phyloP scores from a whole-genome alignment of 768 basidiomycete species.

The Myochromella boudieri region DNA sequence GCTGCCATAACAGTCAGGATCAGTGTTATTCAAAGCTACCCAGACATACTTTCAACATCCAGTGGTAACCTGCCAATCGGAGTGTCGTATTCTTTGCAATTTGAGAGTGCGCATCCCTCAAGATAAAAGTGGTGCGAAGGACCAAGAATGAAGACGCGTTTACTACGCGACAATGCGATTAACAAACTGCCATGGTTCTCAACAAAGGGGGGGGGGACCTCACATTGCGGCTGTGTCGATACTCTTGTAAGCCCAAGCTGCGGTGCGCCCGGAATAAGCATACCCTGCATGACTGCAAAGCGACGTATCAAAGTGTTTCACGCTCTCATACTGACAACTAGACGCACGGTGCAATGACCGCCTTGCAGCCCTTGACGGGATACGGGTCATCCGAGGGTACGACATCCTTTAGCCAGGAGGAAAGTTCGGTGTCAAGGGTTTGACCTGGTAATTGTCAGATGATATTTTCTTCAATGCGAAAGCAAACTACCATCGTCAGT shows the following conservation, averaged over 20 bases:
- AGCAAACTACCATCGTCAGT: slow-evolving; percentile 54
- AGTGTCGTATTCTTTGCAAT: slow-evolving; percentile 76
- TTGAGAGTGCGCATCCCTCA: slow-evolving; percentile 81
- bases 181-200: slow-evolving; percentile 7
- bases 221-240: slow-evolving; percentile 84
- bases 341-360: slow-evolving; percentile 96
- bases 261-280: slow-evolving; percentile 88
- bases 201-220: slow-evolving; percentile 26
- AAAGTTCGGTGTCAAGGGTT: slow-evolving; percentile 61
- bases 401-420: slow-evolving; percentile 62
- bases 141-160: slow-evolving; percentile 91
- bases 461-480: neutral
- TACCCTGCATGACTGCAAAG: slow-evolving; percentile 94
- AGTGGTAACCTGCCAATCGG: slow-evolving; percentile 83
- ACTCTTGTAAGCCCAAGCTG: slow-evolving; percentile 94
- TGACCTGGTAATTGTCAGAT: slow-evolving; percentile 39
- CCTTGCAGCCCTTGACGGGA: slow-evolving; percentile 70
- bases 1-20: too few relatives aligned
- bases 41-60: slow-evolving; percentile 70
- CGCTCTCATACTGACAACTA: slow-evolving; percentile 3
- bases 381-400: slow-evolving; percentile 40
- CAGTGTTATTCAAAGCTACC: neutral
- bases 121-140: slow-evolving; percentile 94
- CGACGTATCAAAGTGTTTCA: neutral
- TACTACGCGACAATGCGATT: slow-evolving; percentile 60